These are phyloP conservation scores for Artemisia argyi DNA, from an alignment of 129 eudicot genomes.

Conservation along the genomic window DNA sequence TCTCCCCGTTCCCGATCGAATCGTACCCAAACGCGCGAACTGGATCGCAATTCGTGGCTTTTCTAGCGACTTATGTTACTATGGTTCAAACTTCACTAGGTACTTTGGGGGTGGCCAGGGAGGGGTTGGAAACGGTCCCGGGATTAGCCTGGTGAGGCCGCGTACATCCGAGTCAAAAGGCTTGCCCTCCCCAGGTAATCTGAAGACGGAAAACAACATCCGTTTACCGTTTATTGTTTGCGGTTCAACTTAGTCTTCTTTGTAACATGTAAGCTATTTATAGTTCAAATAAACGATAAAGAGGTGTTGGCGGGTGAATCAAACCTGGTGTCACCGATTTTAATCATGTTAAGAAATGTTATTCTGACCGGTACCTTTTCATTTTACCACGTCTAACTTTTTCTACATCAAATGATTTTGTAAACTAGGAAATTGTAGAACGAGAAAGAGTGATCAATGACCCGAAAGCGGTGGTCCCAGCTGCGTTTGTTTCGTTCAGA, in stretches of 20 bases:
- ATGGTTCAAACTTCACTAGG: no score
- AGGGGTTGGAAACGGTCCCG: no score
- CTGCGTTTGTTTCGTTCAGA: constrained; percentile 85
- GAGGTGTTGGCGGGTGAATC: background rate
- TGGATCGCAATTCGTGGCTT: no score
- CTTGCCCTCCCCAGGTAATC: no score
- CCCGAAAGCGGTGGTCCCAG: constrained; percentile 77
- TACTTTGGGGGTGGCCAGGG: no score
- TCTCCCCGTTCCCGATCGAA: no score
- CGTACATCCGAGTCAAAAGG: no score
- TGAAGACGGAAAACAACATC: no score
- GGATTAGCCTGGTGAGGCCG: no score
- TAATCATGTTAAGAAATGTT: background rate
- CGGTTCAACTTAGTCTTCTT: background rate
- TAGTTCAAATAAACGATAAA: background rate
- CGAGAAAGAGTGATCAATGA: constrained; percentile 73
- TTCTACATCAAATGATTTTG: constrained; percentile 16
- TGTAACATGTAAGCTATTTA: background rate
- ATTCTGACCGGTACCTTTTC: constrained; percentile 42
- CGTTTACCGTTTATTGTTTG: constrained; percentile 11
- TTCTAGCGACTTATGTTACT: no score
- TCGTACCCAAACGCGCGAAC: no score
- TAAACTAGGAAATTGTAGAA: constrained; percentile 66
- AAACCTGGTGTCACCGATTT: background rate
- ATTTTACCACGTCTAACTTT: background rate